These are phyloP conservation scores for Diplodia sapinea DNA, from an alignment of 2,329 filamentous ascomycete genomes.

Conservation along the genomic window DNA sequence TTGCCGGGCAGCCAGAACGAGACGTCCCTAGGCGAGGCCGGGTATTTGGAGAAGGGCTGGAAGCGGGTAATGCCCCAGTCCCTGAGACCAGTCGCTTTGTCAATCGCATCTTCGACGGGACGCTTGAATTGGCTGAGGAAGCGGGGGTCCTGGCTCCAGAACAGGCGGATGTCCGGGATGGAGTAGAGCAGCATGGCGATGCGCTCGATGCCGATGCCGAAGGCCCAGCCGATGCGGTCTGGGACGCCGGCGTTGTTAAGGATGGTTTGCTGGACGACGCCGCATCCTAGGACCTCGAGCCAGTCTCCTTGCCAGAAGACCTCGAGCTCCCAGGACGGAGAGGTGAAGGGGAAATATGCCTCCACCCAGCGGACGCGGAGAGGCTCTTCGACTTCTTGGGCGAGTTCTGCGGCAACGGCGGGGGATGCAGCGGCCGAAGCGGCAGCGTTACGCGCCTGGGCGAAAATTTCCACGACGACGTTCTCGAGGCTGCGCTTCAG, in stretches of 20 bases:
- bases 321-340: slow-evolving; percentile 93
- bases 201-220: slow-evolving; percentile 89
- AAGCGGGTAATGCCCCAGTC: slow-evolving; percentile 63
- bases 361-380: slow-evolving; percentile 92
- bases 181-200: slow-evolving; percentile 98
- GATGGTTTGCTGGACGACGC: slow-evolving; percentile 83
- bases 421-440: slow-evolving; percentile 55
- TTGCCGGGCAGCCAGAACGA: slow-evolving; percentile 78
- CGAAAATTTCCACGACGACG: slow-evolving; percentile 89
- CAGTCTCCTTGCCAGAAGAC: slow-evolving; percentile 94
- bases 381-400: slow-evolving; percentile 60
- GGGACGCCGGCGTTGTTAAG: slow-evolving; percentile 78
- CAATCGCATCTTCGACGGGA: slow-evolving; percentile 41
- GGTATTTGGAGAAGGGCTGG: slow-evolving; percentile 88
- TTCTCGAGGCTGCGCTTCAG: slow-evolving; percentile 87
- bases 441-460: slow-evolving; percentile 69
- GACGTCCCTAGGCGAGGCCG: slow-evolving; percentile 87
- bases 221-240: slow-evolving; percentile 86
- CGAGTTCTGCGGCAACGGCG: slow-evolving; percentile 26
- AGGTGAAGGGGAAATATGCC: slow-evolving; percentile 97
- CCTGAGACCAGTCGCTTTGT: not conserved
- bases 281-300: slow-evolving; percentile 95
- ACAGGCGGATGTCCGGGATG: slow-evolving; percentile 93
- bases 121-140: slow-evolving; percentile 82
- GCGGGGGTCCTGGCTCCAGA: slow-evolving; percentile 86